Evolutionary conservation across 2,329 filamentous ascomycete species (phyloP), one percentile per base, ranked within the genome.

Genomic region (Pseudopyricularia javanii): DNA sequence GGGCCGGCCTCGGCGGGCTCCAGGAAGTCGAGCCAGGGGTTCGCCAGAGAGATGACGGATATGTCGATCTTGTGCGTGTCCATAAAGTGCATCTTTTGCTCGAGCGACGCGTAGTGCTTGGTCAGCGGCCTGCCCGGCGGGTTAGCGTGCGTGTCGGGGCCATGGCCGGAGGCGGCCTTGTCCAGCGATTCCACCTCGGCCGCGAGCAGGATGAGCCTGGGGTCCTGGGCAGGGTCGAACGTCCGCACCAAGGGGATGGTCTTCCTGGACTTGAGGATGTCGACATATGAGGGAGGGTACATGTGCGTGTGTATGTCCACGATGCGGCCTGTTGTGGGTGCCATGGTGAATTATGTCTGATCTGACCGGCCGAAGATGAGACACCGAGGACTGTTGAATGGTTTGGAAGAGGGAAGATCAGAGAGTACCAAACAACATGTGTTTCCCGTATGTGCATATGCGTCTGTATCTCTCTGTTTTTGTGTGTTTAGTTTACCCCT

Each of bases 11-110:
- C 78, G 4, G 71, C 65, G 0, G 79, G 63, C 9, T 73, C 64
- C 0, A 95, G 69, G 63, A 95, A 96, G 68, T 96, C 91, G 2
- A 96, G 77, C 91, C 91, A 96, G 0, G 91, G 91, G 63, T 96
- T 96, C 14, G 91, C 91, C 22, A 95, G 80, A 1, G 88, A 93
- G 57, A 96, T 82, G 50, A 95, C 86, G 1, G 87, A 93, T 57
- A 85, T 82, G 66, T 86, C 79, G 64, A 96, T 95, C 52, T 72
- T 72, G 69, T 96, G 91, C 15, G 75, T 79, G 65, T 89, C 77
- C 91, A 96, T 96, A 70, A 96, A 95, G 49, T 80, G 75, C 14
- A 95, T 75, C 63, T 95, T 96, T 60, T 88, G 76, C 15, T 74
- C 70, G 54, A 95, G 83, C 47, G 88, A 87, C 56, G 84, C 88